Base-by-base conservation (phyloP, 116 monocot genomes). In the Posidonia oceanica region DNA sequence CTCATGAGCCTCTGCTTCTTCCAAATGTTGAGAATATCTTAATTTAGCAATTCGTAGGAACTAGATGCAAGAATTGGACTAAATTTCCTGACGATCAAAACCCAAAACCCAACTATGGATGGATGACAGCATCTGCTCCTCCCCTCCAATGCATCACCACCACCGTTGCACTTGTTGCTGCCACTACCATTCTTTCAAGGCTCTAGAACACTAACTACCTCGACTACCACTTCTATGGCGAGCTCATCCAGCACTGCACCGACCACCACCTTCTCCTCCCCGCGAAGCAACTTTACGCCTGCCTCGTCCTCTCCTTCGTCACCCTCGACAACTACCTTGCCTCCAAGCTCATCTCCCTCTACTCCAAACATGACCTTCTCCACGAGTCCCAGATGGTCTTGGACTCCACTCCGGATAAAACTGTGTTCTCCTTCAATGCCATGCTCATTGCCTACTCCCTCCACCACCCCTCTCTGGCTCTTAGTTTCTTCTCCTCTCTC, bases 381-480 rank as follows among this genome's bases (percentile, higher is more conserved):
- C 41, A 29, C 63, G 74, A 80, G 1, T 88, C 92, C 67, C 83
- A 76, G 70, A 51, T 64, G 29, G 21, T 88, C 67, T 88, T 92
- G 78, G 86, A 88, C 56, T 64, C 67, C 14, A 82, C 86, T 39
- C 83, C 78, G 42, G n/a, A 41, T 39, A 81, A 74, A 61, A 86
- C 77, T 63, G 68, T 88, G 74, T 88, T 88, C 78, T 63, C 88
- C 37, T 85, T 72, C 76, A 92, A 92, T 68, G 79, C 88, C 66
- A 79, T 92, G 81, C 86, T 88, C 70, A 67, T 88, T 39, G 81
- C 85, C 54, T 83, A 82, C 74, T 62, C 85, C 20, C 68, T 71
- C 61, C 77, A 80, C 68, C 61, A 22, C 21, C 75, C 77, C 17
- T 42, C 14, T 63, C 42, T 63, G 17, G 66, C 68, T 36, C 41